Evolutionary conservation across 352 stramenopile species (phyloP).

Genomic region (Pythium rhizo-oryzae): DNA sequence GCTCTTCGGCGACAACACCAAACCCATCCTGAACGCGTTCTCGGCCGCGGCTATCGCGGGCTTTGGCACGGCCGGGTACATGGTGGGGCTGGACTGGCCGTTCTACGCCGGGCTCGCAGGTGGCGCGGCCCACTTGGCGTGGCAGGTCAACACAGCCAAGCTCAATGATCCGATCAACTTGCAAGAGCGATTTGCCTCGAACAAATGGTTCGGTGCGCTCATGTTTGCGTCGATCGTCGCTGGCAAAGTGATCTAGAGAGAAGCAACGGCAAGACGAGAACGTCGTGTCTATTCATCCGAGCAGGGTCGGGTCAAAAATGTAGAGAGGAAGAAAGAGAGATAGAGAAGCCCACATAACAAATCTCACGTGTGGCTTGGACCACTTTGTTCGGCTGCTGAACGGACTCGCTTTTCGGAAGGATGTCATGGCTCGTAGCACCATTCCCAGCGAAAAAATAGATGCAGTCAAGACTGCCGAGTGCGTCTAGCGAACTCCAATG

Average conservation of each 20-base stretch:
- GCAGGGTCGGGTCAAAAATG: not conserved
- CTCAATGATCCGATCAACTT: conserved; percentile 94
- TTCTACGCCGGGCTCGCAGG: conserved; percentile 91
- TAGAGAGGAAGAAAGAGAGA: not conserved
- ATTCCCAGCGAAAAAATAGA: conserved; percentile 21
- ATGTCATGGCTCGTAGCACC: not conserved
- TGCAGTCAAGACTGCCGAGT: conserved; percentile 14
- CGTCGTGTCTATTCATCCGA: not conserved
- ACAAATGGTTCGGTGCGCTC: conserved; percentile 89
- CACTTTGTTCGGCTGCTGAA: not conserved
- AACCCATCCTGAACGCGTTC: conserved; percentile 92
- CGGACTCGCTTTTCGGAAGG: conserved; percentile 30
- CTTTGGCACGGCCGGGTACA: conserved; percentile 73
- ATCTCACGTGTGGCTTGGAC: not conserved
- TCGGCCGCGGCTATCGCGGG: conserved; percentile 63
- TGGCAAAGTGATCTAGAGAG: conserved; percentile 61
- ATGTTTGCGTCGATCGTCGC: conserved; percentile 84
- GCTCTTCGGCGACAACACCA: conserved; percentile 95
- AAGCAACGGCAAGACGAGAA: conserved; percentile 16
- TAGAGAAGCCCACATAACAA: not conserved
- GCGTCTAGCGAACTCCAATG: conserved; percentile 1
- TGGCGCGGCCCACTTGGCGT: conserved; percentile 93
- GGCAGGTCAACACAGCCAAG: conserved; percentile 97
- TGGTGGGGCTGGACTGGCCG: conserved; percentile 78
- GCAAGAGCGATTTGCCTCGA: conserved; percentile 93